phyloP scores from a whole-genome alignment of 495 filamentous ascomycete species.

The Aspergillus nanangensis region DNA sequence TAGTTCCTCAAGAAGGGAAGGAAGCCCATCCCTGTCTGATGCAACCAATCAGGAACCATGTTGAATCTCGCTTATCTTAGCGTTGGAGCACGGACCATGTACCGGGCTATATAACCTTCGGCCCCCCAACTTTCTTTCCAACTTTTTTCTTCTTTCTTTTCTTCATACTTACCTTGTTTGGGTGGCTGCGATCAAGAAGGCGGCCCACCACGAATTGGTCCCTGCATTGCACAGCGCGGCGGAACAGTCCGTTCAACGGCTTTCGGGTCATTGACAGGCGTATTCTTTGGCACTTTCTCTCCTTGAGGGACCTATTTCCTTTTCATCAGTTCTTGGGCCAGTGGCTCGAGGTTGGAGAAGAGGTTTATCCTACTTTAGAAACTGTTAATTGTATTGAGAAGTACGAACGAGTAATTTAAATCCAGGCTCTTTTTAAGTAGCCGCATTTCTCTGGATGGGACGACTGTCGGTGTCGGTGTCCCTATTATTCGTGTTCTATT shows the following conservation, averaged over 20 bases:
- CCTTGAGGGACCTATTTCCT: conserved; percentile 32
- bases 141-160: conserved; percentile 44
- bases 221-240: conserved; percentile 77
- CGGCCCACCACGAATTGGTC: conserved; percentile 55
- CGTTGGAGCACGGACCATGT: conserved; percentile 15
- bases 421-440: not conserved
- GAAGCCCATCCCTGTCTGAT: no score
- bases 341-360: conserved; percentile 48
- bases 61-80: conserved; percentile 37
- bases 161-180: conserved; percentile 76
- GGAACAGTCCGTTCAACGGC: conserved; percentile 60
- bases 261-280: conserved; percentile 65
- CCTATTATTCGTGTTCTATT: no score
- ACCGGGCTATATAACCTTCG: conserved; percentile 21
- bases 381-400: not conserved
- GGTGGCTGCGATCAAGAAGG: conserved; percentile 58
- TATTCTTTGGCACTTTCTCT: conserved; percentile 62
- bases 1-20: no score
- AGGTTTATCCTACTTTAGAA: conserved; percentile 12
- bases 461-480: no score
- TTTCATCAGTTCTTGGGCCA: conserved; percentile 51
- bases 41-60: no score
- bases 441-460: no score
- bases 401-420: not conserved
- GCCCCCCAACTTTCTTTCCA: conserved; percentile 20